Base-by-base conservation (phyloP, 331 rosid species). In the Malus hybrid region DNA sequence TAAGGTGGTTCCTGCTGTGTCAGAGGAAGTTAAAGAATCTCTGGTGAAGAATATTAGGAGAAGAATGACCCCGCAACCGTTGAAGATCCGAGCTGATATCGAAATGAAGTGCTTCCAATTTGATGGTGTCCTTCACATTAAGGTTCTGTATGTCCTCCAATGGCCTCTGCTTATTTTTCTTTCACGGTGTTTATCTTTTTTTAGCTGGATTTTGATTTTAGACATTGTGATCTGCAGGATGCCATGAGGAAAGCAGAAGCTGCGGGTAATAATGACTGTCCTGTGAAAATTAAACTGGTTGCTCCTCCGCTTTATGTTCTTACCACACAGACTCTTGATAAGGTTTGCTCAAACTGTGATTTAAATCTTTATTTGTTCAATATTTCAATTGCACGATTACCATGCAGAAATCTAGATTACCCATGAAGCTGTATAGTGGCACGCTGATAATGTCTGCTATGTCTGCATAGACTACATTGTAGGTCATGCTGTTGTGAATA, bases 171-270 rank as follows among this genome's bases (percentile, higher is more conserved):
- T 57, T 64, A 39, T 75, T 62, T 27, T 24, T 12, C 8, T 19
- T 20, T 42, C 16, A 5, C 3, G 62, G 6, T 34, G 50, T 13
- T 74, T 20, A 3, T 46, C 18, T 18, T 2, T 28, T 44, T 73
- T 61, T 18, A 57, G 44, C 7, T 39, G 28, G 61, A 28, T 57
- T 36, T 11, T 64, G 50, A 36, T 50, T 50, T 34, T 67, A 10
- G 67, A 10, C 20, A 42, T 66, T 74, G 22, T 72, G 69, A 34
- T 36, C 55, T 84, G 76, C 81, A 95, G 99, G 98, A 92, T 65
- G 97, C 99, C 52, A 95, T 95, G 98, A 83, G 90, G 62, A 92
- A 70, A 71, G 99, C 99, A 72, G 98, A 92, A 84, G 99, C 98
- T 77, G 91, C 86, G 55, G 99, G 99, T 71, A 92, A 90, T 66